Conservation (phyloP, 2,329 filamentous ascomycete genomes). For the Penicillium sp. region DNA sequence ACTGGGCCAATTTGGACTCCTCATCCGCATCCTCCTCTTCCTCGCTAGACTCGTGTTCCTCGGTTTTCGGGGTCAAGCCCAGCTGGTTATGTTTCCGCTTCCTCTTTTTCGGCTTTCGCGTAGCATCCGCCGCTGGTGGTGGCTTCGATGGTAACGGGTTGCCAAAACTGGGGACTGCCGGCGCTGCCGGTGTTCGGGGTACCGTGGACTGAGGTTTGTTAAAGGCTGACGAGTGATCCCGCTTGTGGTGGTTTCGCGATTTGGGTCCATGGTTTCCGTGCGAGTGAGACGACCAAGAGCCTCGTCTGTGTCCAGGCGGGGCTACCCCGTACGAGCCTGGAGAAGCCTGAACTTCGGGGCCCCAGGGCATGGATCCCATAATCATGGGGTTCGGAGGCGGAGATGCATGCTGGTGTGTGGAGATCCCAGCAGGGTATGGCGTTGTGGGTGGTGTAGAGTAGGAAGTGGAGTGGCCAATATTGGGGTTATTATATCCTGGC, state of each 20-base stretch:
- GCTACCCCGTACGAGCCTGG: conserved; percentile 44
- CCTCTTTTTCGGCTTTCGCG: conserved; percentile 38
- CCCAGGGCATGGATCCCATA: conserved; percentile 55
- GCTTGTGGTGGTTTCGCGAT: conserved; percentile 31
- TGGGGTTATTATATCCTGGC: conserved; percentile 26
- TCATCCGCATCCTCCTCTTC: conserved; percentile 47
- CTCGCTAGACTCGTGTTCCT: conserved; percentile 45
- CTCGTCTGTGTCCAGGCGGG: conserved; percentile 30
- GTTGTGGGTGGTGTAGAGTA: conserved; percentile 20
- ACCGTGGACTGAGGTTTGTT: conserved; percentile 29
- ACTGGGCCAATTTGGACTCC: conserved; percentile 39
- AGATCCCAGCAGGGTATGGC: conserved; percentile 16
- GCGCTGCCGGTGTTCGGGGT: conserved; percentile 37
- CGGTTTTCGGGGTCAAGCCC: conserved; percentile 44
- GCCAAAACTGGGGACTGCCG: conserved; percentile 44
- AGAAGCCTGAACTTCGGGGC: conserved; percentile 49
- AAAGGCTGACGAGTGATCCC: conserved; percentile 37
- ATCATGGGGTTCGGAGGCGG: conserved; percentile 36
- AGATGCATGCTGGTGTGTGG: conserved; percentile 22
- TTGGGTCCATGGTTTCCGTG: conserved; percentile 23
- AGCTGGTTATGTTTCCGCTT: conserved; percentile 46
- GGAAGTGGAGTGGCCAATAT: conserved; percentile 17
- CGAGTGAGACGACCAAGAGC: conserved; percentile 21
- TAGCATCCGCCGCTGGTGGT: conserved; percentile 33
- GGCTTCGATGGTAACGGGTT: conserved; percentile 43